Evolutionary conservation across 78 protist species (phyloP).

Genomic region (Dictyostelium discoideum): DNA sequence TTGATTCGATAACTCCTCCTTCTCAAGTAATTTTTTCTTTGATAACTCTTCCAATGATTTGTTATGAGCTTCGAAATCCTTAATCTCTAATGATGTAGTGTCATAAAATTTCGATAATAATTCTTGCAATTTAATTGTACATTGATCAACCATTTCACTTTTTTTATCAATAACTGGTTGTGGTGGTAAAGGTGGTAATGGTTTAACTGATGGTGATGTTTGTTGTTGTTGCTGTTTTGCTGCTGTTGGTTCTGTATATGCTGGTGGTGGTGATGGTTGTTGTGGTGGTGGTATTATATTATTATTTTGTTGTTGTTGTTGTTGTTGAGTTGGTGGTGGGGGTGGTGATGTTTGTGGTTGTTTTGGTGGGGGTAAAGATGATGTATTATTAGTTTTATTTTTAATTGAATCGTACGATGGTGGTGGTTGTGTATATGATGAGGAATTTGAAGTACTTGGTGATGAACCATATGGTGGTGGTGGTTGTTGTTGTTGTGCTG

Average conservation of each 20-base stretch:
- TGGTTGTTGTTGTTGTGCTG: background rate
- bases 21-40: background rate
- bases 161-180: conserved; percentile 2
- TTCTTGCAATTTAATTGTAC: conserved; percentile 63
- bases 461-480: conserved; percentile 60
- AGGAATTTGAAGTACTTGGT: background rate
- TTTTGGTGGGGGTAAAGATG: conserved; percentile 27
- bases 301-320: background rate
- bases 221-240: conserved; percentile 8
- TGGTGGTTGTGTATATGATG: conserved; percentile 18
- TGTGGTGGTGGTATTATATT: background rate
- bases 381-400: background rate
- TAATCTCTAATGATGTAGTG: conserved; percentile 20
- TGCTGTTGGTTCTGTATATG: background rate
- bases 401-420: conserved; percentile 40
- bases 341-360: conserved; percentile 8
- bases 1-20: background rate
- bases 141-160: conserved; percentile 1
- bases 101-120: conserved; percentile 48
- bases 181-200: conserved; percentile 19
- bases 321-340: background rate
- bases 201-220: background rate
- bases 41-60: background rate
- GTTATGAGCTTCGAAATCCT: conserved; percentile 1
- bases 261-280: conserved; percentile 17